Evolutionary conservation across 257 asterid species (phyloP).

Genomic region (Solanum raphanifolium): DNA sequence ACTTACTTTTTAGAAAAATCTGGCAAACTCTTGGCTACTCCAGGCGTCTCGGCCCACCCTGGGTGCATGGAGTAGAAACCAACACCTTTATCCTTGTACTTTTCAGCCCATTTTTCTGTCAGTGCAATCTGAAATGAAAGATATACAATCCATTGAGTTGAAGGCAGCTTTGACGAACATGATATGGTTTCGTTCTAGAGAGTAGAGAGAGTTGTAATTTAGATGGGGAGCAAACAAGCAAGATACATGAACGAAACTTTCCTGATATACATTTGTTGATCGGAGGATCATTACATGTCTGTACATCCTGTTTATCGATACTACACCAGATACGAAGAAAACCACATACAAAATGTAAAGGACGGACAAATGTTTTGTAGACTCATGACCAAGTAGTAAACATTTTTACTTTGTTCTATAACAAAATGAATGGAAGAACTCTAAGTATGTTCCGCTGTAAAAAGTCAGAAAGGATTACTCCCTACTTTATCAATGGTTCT

Average conservation of each 20-base stretch:
- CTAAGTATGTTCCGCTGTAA: not conserved
- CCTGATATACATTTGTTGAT: not conserved
- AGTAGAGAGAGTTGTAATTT: not conserved
- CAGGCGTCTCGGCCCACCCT: slow-evolving; percentile 99
- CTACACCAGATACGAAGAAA: not conserved
- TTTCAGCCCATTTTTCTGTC: slow-evolving; percentile 87
- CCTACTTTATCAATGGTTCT: not conserved
- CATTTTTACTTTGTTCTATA: no score
- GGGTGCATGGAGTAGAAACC: slow-evolving; percentile 96
- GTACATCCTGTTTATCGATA: not conserved
- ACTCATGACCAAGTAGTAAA: not conserved
- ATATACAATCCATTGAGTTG: not conserved
- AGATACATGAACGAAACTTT: not conserved
- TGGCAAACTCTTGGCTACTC: slow-evolving; percentile 77
- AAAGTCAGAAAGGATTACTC: not conserved
- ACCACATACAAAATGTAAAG: not conserved
- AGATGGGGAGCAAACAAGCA: not conserved
- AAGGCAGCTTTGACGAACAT: not conserved
- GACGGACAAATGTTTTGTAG: not conserved
- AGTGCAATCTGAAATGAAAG: slow-evolving; percentile 48
- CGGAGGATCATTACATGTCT: not conserved
- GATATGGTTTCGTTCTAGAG: not conserved
- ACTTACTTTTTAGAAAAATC: slow-evolving; percentile 50
- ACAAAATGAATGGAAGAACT: not conserved
- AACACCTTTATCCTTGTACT: slow-evolving; percentile 50